A percentile compares a stretch with the other conserved stretches of the same genome.
These are phyloP conservation scores for Akebia trifoliata DNA, from an alignment of 164 flowering plant genomes.

Conservation along the genomic window DNA sequence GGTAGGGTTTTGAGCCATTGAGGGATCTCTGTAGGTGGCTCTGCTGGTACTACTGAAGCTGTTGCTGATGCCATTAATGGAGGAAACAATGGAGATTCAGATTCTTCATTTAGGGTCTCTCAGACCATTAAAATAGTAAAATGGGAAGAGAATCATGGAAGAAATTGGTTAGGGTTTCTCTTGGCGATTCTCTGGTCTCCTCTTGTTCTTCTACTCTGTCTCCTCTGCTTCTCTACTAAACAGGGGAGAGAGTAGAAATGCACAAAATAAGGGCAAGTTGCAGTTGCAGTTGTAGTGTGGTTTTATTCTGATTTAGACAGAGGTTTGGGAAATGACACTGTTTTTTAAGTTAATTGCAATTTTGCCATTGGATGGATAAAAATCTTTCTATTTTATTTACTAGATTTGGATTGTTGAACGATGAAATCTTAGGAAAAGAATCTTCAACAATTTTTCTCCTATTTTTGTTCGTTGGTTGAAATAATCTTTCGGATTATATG, in stretches of 20 bases:
- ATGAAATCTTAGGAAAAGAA: no score
- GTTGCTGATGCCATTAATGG: slow-evolving; percentile 32
- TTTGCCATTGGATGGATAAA: slow-evolving; percentile 11
- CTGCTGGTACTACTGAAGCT: no score
- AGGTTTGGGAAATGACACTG: background rate
- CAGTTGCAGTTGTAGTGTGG: background rate
- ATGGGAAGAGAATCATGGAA: background rate
- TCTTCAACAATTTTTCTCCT: no score
- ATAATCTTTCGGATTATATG: no score
- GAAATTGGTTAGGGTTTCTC: background rate
- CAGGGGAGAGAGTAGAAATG: slow-evolving; percentile 14
- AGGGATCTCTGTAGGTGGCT: slow-evolving; percentile 48
- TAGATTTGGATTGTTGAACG: no score
- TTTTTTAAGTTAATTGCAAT: slow-evolving; percentile 1
- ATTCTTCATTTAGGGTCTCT: background rate
- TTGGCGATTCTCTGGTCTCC: background rate
- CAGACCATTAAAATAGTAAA: background rate
- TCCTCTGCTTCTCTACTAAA: slow-evolving; percentile 4
- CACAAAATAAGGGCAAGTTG: slow-evolving; percentile 8
- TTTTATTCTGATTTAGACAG: slow-evolving; percentile 9
- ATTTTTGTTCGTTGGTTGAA: no score
- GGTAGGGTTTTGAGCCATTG: slow-evolving; percentile 88
- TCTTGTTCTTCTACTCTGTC: background rate
- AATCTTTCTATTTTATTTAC: no score
- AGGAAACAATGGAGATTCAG: background rate